These are phyloP conservation scores for Tilletia walkeri DNA, from an alignment of 1,284 basidiomycete genomes.

Conservation along the genomic window DNA sequence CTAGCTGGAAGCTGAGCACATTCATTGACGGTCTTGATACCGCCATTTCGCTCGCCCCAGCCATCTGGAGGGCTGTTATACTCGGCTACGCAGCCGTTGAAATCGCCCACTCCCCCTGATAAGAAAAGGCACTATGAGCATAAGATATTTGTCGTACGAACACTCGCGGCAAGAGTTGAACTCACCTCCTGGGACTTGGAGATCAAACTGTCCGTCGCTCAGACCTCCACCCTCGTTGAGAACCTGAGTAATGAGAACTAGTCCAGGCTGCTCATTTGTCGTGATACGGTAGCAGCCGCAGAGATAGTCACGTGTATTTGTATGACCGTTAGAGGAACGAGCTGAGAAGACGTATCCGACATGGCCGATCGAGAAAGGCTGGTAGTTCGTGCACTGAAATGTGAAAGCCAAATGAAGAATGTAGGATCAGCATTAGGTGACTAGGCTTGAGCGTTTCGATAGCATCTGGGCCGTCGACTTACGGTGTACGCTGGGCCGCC, in stretches of 20 bases:
- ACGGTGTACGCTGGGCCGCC: background rate
- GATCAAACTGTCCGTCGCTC: background rate
- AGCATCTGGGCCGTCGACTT: background rate
- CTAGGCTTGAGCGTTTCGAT: background rate
- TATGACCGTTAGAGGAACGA: background rate
- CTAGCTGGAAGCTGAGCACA: background rate
- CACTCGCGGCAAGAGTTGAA: background rate
- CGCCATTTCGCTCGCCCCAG: slow-evolving; percentile 5
- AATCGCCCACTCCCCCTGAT: background rate
- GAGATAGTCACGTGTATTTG: background rate
- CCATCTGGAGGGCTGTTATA: background rate
- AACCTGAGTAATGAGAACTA: background rate
- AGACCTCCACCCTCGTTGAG: background rate
- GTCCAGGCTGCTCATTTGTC: background rate
- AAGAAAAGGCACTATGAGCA: background rate
- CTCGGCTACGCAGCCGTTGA: background rate
- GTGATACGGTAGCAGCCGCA: slow-evolving; percentile 1
- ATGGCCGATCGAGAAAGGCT: background rate
- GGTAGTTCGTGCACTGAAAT: background rate
- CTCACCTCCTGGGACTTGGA: background rate
- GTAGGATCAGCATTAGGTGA: background rate
- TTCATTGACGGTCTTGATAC: background rate
- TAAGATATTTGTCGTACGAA: background rate
- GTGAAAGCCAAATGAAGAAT: too few relatives aligned
- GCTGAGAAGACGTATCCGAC: background rate